Percentiles rank a stretch among this genome's conserved stretches.
Evolutionary conservation across 2,329 filamentous ascomycete genomes (phyloP).

Genomic region (Hypoxylon sp.): DNA sequence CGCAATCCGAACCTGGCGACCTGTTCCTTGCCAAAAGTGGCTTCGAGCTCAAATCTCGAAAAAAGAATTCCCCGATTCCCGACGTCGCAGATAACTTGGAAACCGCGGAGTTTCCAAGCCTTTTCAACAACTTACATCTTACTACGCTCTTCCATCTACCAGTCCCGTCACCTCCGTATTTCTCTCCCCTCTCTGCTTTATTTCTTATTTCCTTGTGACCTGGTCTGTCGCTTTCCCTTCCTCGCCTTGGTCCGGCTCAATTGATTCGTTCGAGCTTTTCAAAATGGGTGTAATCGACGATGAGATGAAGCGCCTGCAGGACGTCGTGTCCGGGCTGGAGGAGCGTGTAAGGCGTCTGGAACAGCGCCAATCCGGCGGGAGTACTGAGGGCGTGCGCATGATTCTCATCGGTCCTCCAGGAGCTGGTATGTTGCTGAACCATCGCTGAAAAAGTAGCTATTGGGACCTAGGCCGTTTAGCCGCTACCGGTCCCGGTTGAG

Average conservation of each 20-base stretch:
- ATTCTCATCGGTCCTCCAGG: conserved; percentile 97
- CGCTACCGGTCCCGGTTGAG: conserved; percentile 12
- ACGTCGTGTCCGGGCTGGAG: conserved; percentile 86
- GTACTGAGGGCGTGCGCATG: conserved; percentile 84
- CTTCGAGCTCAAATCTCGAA: conserved; percentile 25
- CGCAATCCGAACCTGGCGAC: conserved; percentile 44
- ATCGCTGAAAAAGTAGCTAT: conserved; percentile 16
- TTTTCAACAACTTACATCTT: conserved; percentile 34
- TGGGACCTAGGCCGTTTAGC: conserved; percentile 9
- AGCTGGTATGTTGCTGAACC: conserved; percentile 80
- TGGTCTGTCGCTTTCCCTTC: conserved; percentile 23
- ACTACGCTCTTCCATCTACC: conserved; percentile 36
- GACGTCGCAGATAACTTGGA: conserved; percentile 43
- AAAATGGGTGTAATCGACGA: conserved; percentile 91
- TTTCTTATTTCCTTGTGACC: conserved; percentile 41
- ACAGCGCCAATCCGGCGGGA: conserved; percentile 71
- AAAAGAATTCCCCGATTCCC: conserved; percentile 44
- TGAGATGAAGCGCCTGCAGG: conserved; percentile 86
- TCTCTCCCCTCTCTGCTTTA: conserved; percentile 32
- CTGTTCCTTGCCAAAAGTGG: conserved; percentile 38
- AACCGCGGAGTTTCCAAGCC: conserved; percentile 29
- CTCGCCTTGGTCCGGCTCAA: conserved; percentile 48
- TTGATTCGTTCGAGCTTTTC: conserved; percentile 40
- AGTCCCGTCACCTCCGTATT: conserved; percentile 33
- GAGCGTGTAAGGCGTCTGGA: conserved; percentile 88